Base-by-base conservation (phyloP, 306 rosid species). In the Amphicarpaea edgeworthii region DNA sequence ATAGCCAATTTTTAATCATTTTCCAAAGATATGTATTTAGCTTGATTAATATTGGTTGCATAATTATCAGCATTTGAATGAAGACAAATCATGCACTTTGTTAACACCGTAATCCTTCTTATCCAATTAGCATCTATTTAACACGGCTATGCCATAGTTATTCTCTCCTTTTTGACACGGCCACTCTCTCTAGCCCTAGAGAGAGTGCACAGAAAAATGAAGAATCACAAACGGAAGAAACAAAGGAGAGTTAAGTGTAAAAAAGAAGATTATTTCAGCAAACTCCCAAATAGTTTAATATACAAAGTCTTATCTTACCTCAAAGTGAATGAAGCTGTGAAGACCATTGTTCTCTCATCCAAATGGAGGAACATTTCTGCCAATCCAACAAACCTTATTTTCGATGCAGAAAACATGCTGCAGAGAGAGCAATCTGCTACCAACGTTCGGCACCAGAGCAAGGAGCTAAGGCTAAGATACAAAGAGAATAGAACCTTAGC, bases 391-490 rank as follows among this genome's bases (percentile, higher is more conserved):
- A 75, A 34, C n/a, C 82, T 85, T 61, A 1, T 19, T n/a, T 53
- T 85, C 9, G 73, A 78, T 58, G 83, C 42, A 12, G 47, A 75
- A 3, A 85, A 70, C 51, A 78, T 85, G 8, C 47, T 85, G 16
- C 63, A 64, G 3, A 24, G 5, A 20, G 81, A 81, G 24, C 79
- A 74, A 23, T 45, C 38, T 0, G 19, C 11, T 4, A 6, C 53
- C 2, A 30, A 54, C 10, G 11, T 55, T 8, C 15, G 20, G 66
- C 62, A 11, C 20, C 11, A 2, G 28, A 59, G 19, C 20, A 20
- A 14, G 41, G 20, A 0, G 0, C 41, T 0, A 28, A 59, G 17
- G 65, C 28, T 14, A 2, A 0, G 14, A 26, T 37, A 62, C 34
- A 73, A 21, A 60, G 20, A 6, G 50, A 24, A 32, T 0, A 77